phyloP scores from a whole-genome alignment of 2,329 filamentous ascomycete species.

The Fusarium sp. region DNA sequence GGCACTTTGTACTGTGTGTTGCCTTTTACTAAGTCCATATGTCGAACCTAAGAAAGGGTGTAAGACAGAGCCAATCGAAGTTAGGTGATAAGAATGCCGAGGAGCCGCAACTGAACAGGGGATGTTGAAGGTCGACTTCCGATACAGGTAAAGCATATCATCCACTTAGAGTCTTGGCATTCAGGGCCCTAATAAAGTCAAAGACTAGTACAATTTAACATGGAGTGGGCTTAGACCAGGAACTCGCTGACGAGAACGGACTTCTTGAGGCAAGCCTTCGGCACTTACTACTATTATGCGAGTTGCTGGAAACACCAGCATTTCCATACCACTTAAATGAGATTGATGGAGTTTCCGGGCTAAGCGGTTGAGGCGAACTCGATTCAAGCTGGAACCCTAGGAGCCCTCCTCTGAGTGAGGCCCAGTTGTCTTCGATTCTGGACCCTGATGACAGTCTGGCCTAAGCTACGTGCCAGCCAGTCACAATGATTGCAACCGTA shows the following conservation, averaged over 20 bases:
- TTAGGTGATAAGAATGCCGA: conserved; percentile 33
- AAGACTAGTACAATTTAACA: background rate
- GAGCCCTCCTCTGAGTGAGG: conserved; percentile 2
- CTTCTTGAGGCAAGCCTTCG: background rate
- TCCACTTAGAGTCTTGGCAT: conserved; percentile 31
- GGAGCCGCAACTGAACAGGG: conserved; percentile 34
- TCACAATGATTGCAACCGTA: conserved; percentile 12
- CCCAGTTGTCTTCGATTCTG: background rate
- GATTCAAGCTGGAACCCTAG: conserved; percentile 5
- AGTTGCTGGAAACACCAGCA: background rate
- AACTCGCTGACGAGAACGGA: background rate
- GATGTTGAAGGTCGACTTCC: conserved; percentile 37
- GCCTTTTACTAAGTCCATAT: conserved; percentile 9
- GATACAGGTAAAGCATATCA: conserved; percentile 34
- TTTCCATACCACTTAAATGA: background rate
- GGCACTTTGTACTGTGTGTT: no score
- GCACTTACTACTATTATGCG: background rate
- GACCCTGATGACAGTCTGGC: conserved; percentile 4
- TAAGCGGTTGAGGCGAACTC: conserved; percentile 2
- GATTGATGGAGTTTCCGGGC: background rate
- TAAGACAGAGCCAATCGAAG: conserved; percentile 21
- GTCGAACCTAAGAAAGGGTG: conserved; percentile 19
- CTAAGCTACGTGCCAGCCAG: conserved; percentile 14
- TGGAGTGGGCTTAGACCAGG: background rate
- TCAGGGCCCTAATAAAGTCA: conserved; percentile 1